Evolutionary conservation across 176 grass and related monocot genomes (phyloP).

Genomic region (barley (Hordeum vulgare)): MorexV3_pseudomolecules_assembly NC_058520.1:533074970-533075469

Average conservation of each 20-base stretch:
- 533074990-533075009: constrained; percentile 42
- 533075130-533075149: constrained; percentile 51
- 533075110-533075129: constrained; percentile 66
- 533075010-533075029: constrained; percentile 50
- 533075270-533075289: background rate
- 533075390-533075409: background rate
- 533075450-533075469: background rate
- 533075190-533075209: constrained; percentile 73
- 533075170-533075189: constrained; percentile 47
- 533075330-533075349: background rate
- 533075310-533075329: background rate
- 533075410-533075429: background rate
- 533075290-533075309: background rate
- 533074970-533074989: constrained; percentile 40
- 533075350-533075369: background rate
- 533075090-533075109: constrained; percentile 76
- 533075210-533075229: constrained; percentile 75
- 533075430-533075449: background rate
- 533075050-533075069: constrained; percentile 18
- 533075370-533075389: background rate
- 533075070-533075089: constrained; percentile 23
- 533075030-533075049: constrained; percentile 37
- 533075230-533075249: constrained; percentile 24
- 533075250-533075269: background rate
- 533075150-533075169: constrained; percentile 49